Percentiles rank a stretch among this genome's conserved stretches.
Conservation (phyloP, 345 rosid genomes). For the Limnanthes douglasii region DNA sequence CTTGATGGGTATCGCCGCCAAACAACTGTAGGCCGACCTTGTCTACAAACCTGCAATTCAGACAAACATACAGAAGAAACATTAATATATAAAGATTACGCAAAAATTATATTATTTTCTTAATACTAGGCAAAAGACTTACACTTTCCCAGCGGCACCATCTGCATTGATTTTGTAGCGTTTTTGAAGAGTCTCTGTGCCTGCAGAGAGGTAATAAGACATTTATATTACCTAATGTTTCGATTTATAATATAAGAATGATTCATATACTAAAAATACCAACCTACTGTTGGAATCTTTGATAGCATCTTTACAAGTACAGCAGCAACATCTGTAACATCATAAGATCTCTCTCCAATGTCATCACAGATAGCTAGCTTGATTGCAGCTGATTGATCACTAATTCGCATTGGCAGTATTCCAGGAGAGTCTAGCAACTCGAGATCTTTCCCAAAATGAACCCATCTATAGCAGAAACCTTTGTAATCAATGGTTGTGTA, state of each 20-base stretch:
- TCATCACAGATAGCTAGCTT: conserved; percentile 96
- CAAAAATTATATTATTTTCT: no score
- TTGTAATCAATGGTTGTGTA: background rate
- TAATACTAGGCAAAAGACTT: conserved; percentile 16
- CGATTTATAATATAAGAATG: background rate
- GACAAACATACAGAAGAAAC: conserved; percentile 3
- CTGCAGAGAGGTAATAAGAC: conserved; percentile 15
- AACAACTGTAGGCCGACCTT: conserved; percentile 63
- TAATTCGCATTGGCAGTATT: conserved; percentile 80
- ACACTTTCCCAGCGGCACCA: conserved; percentile 41
- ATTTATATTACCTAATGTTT: background rate
- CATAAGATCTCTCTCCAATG: conserved; percentile 92
- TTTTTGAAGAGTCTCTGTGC: conserved; percentile 35
- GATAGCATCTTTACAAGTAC: conserved; percentile 75
- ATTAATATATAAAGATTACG: no score
- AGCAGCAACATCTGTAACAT: conserved; percentile 67
- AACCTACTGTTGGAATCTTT: conserved; percentile 61
- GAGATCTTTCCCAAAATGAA: conserved; percentile 71
- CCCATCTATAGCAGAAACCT: conserved; percentile 39
- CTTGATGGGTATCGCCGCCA: conserved; percentile 74
- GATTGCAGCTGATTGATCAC: conserved; percentile 83
- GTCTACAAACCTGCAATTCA: conserved; percentile 48
- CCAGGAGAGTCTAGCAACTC: conserved; percentile 92
- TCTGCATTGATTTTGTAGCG: conserved; percentile 60
- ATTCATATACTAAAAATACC: conserved; percentile 1